Conservation (phyloP, 2,329 filamentous ascomycete species). For the Chalara sp. region DNA sequence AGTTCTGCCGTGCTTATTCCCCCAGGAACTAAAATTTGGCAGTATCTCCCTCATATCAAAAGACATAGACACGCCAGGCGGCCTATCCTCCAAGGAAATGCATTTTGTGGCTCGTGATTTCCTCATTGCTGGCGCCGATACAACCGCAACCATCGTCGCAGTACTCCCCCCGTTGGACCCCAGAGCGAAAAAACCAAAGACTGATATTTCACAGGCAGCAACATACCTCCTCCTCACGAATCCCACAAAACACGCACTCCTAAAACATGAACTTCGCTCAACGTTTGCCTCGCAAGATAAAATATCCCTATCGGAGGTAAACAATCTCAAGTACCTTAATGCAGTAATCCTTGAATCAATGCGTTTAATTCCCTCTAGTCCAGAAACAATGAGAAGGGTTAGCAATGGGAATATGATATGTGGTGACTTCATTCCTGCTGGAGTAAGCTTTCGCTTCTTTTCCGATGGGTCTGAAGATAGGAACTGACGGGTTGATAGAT, state of each 20-base stretch:
- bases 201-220: not conserved
- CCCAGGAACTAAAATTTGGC: too few species aligned
- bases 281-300: not conserved
- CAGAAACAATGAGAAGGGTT: not conserved
- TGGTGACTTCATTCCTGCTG: not conserved
- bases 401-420: not conserved
- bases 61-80: too few species aligned
- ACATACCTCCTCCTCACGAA: not conserved
- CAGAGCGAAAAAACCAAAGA: too few species aligned
- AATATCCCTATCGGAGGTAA: not conserved
- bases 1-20: too few species aligned
- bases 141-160: too few species aligned
- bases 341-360: not conserved
- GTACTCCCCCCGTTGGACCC: too few species aligned
- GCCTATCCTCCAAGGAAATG: too few species aligned
- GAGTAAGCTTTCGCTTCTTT: not conserved
- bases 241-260: not conserved
- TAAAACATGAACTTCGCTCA: not conserved
- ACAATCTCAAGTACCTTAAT: not conserved
- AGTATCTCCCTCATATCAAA: too few species aligned
- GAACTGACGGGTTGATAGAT: not conserved
- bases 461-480: not conserved
- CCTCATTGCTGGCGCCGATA: too few species aligned
- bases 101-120: too few species aligned
- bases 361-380: not conserved